Evolutionary conservation across 2,329 filamentous ascomycete species (phyloP), one percentile per base, ranked within the genome.

Genomic region (Polychaeton citri): DNA sequence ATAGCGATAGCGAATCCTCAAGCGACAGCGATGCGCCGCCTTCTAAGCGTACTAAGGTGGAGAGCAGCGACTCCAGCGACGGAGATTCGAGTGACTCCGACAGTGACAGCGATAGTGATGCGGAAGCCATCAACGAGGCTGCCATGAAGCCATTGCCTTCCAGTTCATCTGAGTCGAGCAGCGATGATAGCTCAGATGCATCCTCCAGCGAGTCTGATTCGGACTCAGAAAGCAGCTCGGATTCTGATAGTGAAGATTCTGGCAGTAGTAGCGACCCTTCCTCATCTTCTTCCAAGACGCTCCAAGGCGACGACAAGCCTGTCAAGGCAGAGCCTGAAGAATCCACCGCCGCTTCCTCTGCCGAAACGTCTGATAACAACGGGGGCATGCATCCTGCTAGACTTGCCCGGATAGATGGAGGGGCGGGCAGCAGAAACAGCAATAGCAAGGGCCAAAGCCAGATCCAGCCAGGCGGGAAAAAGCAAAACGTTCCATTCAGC

Each of bases 401-500:
- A 12, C 19, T 18, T n/a, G 6, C 18, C 10, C n/a, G 15, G 9
- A 20, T 24, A 18, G 9, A 5, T 7, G 4, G 2, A 2, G 16
- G 2, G 8, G 6, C n/a, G 19, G 33, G 33, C 3, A 26, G 9
- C 33, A 21, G 19, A n/a, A 20, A 17, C 18, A 20, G 10, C 13
- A n/a, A 7, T 10, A 15, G 19, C 6, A 19, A 9, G 3, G 6
- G 13, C 15, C 6, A 13, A 17, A 12, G 5, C 12, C 12, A 17
- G 6, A 44, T 38, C 16, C 41, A 46, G 33, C 58, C 60, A 38
- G 47, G 50, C 10, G 53, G 53, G 40, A 72, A 71, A 62, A 64
- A 69, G 61, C 68, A 63, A 44, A 78, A 70, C 56, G 71, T 71
- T 58, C 86, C 72, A 46, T 95, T 82, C 65, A 92, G 74, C 42